These are phyloP conservation scores for Anisodus acutangulus DNA, from an alignment of 257 asterid genomes.

Conservation along the genomic window DNA sequence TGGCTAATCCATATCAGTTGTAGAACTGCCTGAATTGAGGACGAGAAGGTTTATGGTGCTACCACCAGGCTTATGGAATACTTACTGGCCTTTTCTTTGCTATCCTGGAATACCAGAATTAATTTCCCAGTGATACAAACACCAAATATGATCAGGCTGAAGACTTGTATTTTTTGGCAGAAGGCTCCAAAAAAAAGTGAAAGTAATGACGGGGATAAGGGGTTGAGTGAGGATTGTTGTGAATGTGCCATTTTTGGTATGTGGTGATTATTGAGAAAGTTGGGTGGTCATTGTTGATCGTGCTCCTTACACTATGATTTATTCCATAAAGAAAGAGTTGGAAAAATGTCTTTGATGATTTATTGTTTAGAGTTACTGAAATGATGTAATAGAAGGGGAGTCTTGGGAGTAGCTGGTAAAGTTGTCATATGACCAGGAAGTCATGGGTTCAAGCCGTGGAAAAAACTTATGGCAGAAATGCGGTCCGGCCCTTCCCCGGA, in stretches of 20 bases:
- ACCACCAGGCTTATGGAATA: neutral
- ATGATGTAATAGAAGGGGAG: neutral
- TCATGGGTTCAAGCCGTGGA: too few species aligned
- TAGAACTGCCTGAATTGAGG: neutral
- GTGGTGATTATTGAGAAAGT: conserved; percentile 5
- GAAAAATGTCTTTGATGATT: neutral
- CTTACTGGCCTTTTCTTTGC: neutral
- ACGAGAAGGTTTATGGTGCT: neutral
- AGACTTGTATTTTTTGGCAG: neutral
- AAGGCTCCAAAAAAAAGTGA: neutral
- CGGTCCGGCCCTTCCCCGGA: too few species aligned
- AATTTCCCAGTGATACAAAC: neutral
- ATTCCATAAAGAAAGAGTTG: neutral
- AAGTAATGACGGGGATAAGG: neutral
- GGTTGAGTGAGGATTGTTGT: neutral
- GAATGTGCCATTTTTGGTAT: neutral
- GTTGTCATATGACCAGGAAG: too few species aligned
- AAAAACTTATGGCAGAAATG: too few species aligned
- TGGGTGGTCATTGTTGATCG: neutral
- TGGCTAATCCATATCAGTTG: neutral
- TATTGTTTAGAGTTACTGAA: neutral
- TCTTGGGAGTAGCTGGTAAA: too few species aligned
- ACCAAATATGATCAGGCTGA: neutral
- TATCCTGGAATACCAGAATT: neutral
- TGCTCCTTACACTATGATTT: neutral